phyloP scores from a whole-genome alignment of 2,329 filamentous ascomycete species.

The Zymoseptoria crescenta region DNA sequence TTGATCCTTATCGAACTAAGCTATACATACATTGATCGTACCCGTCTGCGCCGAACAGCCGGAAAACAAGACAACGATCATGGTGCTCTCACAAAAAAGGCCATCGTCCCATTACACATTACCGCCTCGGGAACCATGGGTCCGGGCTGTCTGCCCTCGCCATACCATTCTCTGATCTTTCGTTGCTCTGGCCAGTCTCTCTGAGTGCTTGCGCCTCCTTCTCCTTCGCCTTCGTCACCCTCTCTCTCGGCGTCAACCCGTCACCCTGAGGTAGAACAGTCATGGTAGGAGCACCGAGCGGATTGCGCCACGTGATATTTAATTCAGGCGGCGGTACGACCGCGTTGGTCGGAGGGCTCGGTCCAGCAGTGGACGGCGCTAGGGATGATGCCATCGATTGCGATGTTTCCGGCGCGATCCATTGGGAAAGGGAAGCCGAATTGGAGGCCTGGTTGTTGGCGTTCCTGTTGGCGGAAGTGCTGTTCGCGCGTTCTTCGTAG shows the following conservation, averaged over 20 bases:
- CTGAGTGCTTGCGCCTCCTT: neutral
- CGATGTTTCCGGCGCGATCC: neutral
- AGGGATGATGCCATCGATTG: neutral
- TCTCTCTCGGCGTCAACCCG: neutral
- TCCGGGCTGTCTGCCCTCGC: conserved; percentile 17
- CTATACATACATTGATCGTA: neutral
- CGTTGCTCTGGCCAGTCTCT: neutral
- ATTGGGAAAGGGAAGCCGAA: neutral
- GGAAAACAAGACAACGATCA: no score
- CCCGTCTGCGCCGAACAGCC: no score
- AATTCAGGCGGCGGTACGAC: neutral
- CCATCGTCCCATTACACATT: neutral
- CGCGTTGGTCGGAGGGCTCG: neutral
- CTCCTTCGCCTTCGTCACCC: neutral
- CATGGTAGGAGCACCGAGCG: neutral
- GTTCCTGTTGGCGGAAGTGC: neutral
- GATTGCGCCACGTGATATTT: neutral
- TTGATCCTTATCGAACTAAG: neutral
- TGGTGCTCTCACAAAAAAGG: neutral
- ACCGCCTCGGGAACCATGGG: conserved; percentile 22
- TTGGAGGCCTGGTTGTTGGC: neutral
- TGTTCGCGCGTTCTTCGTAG: conserved; percentile 4
- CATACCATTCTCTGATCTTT: neutral
- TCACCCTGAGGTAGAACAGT: neutral
- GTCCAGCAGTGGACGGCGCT: neutral